Conservation (phyloP, 495 filamentous ascomycete genomes). For the Penicillium maclennaniae region DNA sequence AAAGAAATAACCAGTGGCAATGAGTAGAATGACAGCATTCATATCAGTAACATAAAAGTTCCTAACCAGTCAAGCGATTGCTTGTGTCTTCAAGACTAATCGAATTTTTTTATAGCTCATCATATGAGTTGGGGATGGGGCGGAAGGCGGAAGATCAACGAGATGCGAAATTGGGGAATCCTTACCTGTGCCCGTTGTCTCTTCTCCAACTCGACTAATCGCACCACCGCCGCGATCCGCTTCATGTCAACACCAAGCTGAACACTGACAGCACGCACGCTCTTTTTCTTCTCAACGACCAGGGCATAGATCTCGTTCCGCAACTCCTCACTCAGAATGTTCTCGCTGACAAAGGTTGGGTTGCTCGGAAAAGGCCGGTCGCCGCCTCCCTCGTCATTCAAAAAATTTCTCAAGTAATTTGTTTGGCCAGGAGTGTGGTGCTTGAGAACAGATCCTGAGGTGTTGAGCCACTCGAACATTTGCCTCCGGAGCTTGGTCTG, state of each 20-base stretch:
- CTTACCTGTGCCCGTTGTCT: slow-evolving; percentile 69
- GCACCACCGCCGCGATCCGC: slow-evolving; percentile 81
- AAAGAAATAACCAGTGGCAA: slow-evolving; percentile 4
- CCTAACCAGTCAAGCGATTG: slow-evolving; percentile 62
- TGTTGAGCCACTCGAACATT: slow-evolving; percentile 68
- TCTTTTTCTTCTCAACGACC: slow-evolving; percentile 60
- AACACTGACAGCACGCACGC: slow-evolving; percentile 74
- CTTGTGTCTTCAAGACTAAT: slow-evolving; percentile 99
- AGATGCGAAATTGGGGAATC: slow-evolving; percentile 15
- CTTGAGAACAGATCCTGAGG: slow-evolving; percentile 52
- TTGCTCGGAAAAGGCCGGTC: slow-evolving; percentile 72
- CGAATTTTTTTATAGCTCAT: slow-evolving; percentile 74
- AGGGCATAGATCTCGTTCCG: slow-evolving; percentile 69
- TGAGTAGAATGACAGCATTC: slow-evolving; percentile 12
- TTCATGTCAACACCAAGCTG: slow-evolving; percentile 76
- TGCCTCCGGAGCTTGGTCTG: slow-evolving; percentile 49
- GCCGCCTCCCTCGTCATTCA: slow-evolving; percentile 11
- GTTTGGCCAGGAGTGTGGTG: slow-evolving; percentile 55
- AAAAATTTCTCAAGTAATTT: slow-evolving; percentile 56
- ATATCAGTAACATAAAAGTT: slow-evolving; percentile 38
- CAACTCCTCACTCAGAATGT: slow-evolving; percentile 71
- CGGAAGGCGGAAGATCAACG: neutral
- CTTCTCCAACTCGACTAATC: slow-evolving; percentile 84
- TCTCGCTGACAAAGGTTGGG: slow-evolving; percentile 61
- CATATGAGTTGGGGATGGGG: slow-evolving; percentile 41